phyloP scores from a whole-genome alignment of 305 asterid genomes.

The Withania somnifera region DNA sequence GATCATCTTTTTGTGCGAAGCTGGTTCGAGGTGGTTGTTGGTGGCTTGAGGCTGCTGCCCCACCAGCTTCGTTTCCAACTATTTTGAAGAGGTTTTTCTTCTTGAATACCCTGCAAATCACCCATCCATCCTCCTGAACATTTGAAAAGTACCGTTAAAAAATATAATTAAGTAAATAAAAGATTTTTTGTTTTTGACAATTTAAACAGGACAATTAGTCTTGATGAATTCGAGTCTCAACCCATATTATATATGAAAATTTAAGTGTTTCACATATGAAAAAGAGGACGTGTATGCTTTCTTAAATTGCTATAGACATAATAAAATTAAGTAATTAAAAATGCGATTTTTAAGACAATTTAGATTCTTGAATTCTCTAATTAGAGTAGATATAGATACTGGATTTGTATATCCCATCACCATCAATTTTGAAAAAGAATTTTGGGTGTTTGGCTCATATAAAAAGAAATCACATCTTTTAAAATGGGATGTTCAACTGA shows the following conservation, averaged over 20 bases:
- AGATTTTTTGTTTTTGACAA: background rate
- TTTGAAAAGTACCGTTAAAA: background rate
- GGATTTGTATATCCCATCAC: accelerated
- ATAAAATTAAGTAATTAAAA: background rate
- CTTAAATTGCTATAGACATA: background rate
- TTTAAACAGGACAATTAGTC: background rate
- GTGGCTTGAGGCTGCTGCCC: background rate
- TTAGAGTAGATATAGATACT: background rate
- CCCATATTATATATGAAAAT: background rate
- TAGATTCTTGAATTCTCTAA: background rate
- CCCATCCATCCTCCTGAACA: constrained; percentile 80
- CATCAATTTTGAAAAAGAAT: background rate
- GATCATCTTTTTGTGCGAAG: background rate
- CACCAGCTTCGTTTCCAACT: constrained; percentile 15
- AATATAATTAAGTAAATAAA: background rate
- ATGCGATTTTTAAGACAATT: background rate
- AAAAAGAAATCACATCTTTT: background rate
- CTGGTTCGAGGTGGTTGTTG: constrained; percentile 10
- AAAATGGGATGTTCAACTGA: background rate
- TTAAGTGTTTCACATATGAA: background rate
- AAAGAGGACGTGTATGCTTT: background rate
- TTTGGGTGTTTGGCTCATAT: background rate
- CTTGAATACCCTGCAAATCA: constrained; percentile 78
- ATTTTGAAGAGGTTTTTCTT: constrained; percentile 65
- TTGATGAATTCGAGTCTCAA: background rate